phyloP scores from a whole-genome alignment of 106 monocot species.

The Triglochin maritima region DNA sequence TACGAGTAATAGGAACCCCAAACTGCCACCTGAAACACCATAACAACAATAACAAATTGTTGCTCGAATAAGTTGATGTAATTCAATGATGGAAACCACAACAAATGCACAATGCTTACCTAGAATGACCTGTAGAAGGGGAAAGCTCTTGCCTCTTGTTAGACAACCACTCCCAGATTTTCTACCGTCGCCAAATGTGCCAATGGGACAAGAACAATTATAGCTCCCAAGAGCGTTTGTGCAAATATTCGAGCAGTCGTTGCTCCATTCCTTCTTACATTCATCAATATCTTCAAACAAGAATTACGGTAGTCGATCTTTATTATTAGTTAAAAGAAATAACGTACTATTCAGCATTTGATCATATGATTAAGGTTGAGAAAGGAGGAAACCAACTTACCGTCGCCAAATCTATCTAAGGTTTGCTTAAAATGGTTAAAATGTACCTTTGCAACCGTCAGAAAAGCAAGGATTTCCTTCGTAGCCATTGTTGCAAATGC shows the following conservation, averaged over 20 bases:
- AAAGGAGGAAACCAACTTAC: too few species aligned
- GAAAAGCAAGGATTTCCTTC: constrained; percentile 39
- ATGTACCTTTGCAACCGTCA: constrained; percentile 34
- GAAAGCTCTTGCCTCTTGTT: constrained; percentile 6
- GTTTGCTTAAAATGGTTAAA: too few species aligned
- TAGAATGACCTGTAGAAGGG: constrained; percentile 8
- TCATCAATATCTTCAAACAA: constrained; percentile 38
- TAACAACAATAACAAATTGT: not conserved
- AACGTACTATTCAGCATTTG: too few species aligned
- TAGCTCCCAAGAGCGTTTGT: constrained; percentile 28
- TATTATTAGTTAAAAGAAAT: too few species aligned
- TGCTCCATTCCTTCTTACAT: constrained; percentile 20
- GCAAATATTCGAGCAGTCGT: constrained; percentile 25
- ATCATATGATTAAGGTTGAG: too few species aligned
- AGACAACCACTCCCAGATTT: constrained; percentile 31
- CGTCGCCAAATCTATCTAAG: too few species aligned
- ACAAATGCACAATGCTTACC: constrained; percentile 2
- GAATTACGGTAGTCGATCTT: too few species aligned
- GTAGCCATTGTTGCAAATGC: constrained; percentile 33
- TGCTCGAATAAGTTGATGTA: too few species aligned
- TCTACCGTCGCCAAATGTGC: constrained; percentile 27
- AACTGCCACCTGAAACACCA: not conserved
- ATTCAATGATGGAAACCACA: too few species aligned
- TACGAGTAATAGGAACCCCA: constrained; percentile 1
- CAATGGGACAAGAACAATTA: constrained; percentile 31